phyloP scores from a whole-genome alignment of 1,139 yeast species.

The Saccharomyces hybrid region DNA sequence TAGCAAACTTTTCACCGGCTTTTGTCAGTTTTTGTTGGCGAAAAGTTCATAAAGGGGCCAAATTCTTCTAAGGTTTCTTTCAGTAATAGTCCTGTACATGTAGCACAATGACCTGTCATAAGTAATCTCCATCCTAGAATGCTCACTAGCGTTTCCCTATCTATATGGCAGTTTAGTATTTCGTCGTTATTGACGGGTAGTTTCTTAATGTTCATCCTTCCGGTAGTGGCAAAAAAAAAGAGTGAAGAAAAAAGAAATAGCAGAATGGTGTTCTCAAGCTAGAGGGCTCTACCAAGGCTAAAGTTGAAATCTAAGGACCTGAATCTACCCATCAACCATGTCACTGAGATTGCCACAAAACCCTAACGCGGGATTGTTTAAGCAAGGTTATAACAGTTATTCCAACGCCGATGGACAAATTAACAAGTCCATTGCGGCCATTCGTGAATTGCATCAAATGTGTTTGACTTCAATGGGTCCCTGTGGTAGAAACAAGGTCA shows the following conservation, averaged over 20 bases:
- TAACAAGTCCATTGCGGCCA: conserved; percentile 84
- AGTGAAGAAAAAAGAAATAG: neutral
- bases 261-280: neutral
- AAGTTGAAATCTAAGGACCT: neutral
- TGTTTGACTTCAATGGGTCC: conserved; percentile 96
- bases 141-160: too few relatives aligned
- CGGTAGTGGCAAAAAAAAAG: neutral
- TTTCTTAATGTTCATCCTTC: neutral
- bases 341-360: conserved; percentile 87
- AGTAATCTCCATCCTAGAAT: too few relatives aligned
- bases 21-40: too few relatives aligned
- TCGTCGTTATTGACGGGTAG: neutral
- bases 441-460: conserved; percentile 85
- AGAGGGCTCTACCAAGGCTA: neutral
- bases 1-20: too few relatives aligned
- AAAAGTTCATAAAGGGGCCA: too few relatives aligned
- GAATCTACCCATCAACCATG: conserved; percentile 38
- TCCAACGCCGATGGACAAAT: conserved; percentile 93
- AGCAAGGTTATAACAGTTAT: conserved; percentile 90
- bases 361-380: conserved; percentile 88
- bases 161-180: neutral
- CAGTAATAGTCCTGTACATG: too few relatives aligned
- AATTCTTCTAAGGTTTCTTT: too few relatives aligned
- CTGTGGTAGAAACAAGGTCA: conserved; percentile 91
- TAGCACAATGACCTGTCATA: neutral